Conservation (phyloP, 2,329 filamentous ascomycete species). For the Camillea tinctor region DNA sequence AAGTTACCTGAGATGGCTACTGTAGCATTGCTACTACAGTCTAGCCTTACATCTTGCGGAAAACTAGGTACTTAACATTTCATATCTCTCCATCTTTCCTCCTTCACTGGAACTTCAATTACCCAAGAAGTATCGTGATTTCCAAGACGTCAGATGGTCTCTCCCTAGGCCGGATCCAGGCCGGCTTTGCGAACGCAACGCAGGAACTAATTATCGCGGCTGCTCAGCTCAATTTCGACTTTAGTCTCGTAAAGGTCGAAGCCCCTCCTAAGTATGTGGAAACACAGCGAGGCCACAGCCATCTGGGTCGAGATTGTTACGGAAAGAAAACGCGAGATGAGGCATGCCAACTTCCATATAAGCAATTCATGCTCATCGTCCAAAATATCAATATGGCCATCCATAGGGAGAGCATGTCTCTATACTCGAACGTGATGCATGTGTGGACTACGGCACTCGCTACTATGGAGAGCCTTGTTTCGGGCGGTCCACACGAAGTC, state of each 20-base stretch:
- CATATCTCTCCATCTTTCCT: not conserved
- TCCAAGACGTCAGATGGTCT: not conserved
- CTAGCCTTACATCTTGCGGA: too few relatives aligned
- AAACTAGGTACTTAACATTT: too few relatives aligned
- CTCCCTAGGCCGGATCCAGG: slow-evolving; percentile 1
- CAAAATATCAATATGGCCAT: slow-evolving; percentile 10
- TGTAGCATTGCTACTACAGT: too few relatives aligned
- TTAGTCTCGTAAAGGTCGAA: slow-evolving; percentile 5
- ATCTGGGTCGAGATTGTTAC: slow-evolving; percentile 35
- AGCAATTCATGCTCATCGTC: slow-evolving; percentile 10
- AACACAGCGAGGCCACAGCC: slow-evolving; percentile 27
- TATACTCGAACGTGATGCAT: slow-evolving; percentile 6
- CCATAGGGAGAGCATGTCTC: not conserved
- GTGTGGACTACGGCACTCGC: slow-evolving; percentile 6
- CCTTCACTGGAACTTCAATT: not conserved
- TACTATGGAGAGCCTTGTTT: slow-evolving; percentile 8
- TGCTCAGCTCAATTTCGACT: slow-evolving; percentile 12
- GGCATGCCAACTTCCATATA: slow-evolving; percentile 13
- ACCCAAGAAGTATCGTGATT: not conserved
- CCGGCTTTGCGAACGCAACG: slow-evolving; percentile 1
- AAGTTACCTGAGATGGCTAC: too few relatives aligned
- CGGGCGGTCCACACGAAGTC: slow-evolving; percentile 5
- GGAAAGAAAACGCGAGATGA: slow-evolving; percentile 16
- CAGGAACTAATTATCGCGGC: slow-evolving; percentile 7
- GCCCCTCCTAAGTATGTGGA: slow-evolving; percentile 18